Base-by-base conservation (phyloP, 2,329 filamentous ascomycete genomes). In the Aspergillus ochraceoroseus region DNA sequence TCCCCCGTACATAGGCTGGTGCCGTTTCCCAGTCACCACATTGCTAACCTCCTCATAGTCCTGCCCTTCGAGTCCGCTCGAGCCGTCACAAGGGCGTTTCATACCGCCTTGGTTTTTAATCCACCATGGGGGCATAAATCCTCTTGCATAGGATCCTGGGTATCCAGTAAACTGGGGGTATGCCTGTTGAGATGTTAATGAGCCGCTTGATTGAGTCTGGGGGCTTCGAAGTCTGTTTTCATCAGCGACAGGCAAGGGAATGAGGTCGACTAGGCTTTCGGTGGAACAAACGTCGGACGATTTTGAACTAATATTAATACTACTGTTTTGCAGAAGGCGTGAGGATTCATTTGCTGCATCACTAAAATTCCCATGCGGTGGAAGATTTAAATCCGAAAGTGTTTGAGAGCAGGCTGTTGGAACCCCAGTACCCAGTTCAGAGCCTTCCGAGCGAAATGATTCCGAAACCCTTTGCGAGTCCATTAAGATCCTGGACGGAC, bases 301-400 rank as follows among this genome's bases (percentile, higher is more conserved):
- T 5, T 22, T 22, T 9, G 20, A 22, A 9, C 9, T 22, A 9
- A 5, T 9, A 5, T 22, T 22, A 5, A 5, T 9, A 5, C 20
- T 22, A 9, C 20, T 22, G 20, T 6, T 4, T 4, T 28, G 26
- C 8, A 14, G 13, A 28, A 6, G 6, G 8, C 26, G 11, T 22
- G 7, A 14, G 5, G 9, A 12, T 12, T 9, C 19, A 11, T 15
- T 5, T 9, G 18, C 27, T n/a, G 9, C 4, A 5, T 13, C 14
- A 7, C 29, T 29, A 22, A 34, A 22, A 5, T 19, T 30, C 4
- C 18, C 15, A 20, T 34, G 36, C 7, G 49, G 44, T 28, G 46
- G 50, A 5, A 59, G 54, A 23, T 51, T 54, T 3, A 53, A 49
- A 12, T 53, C 56, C 36, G 50, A 59, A 49, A 44, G 55, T 35